phyloP scores from a whole-genome alignment of 2,329 filamentous ascomycete species.

The Calonectria montana region DNA sequence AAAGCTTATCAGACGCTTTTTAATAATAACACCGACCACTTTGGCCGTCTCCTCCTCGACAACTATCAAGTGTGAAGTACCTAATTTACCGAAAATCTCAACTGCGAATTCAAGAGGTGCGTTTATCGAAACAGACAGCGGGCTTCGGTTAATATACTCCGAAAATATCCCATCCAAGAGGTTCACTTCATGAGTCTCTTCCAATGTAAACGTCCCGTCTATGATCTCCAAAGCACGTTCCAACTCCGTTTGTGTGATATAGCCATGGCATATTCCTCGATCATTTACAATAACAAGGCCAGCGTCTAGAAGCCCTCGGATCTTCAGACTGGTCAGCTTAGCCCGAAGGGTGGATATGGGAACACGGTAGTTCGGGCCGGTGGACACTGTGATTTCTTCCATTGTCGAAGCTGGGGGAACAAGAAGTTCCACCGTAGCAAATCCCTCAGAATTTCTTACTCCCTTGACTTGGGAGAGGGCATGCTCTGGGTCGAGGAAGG shows the following conservation, averaged over 20 bases:
- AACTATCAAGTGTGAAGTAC: slow-evolving; percentile 2
- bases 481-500: slow-evolving; percentile 26
- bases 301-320: background rate
- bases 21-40: slow-evolving; percentile 8
- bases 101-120: slow-evolving; percentile 29
- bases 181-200: background rate
- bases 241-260: slow-evolving; percentile 8
- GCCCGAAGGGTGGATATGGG: background rate
- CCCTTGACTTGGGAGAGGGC: slow-evolving; percentile 1
- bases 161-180: background rate
- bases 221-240: background rate
- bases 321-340: slow-evolving; percentile 8
- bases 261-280: slow-evolving; percentile 5
- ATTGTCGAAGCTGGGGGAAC: background rate
- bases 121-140: background rate
- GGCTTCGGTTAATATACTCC: slow-evolving; percentile 1
- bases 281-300: slow-evolving; percentile 20
- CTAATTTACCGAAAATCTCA: slow-evolving; percentile 22
- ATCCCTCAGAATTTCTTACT: slow-evolving; percentile 11
- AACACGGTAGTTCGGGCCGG: background rate
- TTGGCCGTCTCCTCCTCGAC: slow-evolving; percentile 18
- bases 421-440: slow-evolving; percentile 15
- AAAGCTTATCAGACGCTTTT: slow-evolving; percentile 14
- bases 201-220: background rate
- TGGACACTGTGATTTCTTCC: background rate